Base-by-base conservation (phyloP, 2,329 filamentous ascomycete species). In the Neonectria faginata region DNA sequence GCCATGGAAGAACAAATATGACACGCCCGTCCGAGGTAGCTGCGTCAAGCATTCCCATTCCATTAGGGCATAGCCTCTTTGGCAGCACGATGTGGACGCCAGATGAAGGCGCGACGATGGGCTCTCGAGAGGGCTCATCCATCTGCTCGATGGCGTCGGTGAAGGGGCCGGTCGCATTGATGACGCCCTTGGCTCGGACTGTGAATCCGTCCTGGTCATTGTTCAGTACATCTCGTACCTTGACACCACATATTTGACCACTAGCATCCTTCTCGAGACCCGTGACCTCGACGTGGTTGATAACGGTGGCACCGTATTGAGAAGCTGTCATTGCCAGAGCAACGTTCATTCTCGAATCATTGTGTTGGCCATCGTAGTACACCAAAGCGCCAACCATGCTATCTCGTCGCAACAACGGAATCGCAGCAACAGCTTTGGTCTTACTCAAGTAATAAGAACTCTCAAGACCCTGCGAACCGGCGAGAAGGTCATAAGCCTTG, bases 361-460 rank as follows among this genome's bases (percentile, higher is more conserved):
- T 95, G 82, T 95, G 92, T 62, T 92, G 92, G 67, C 92, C 92
- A 80, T 96, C 91, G 76, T 95, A 95, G 84, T 96, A 96, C 41
- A 95, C 92, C 73, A 95, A 82, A 36, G 92, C 92, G 69, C 92
- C 92, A 57, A 93, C 86, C 16, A 95, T 82, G 67, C 88, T 88
- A 57, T 92, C 88, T 74, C 87, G 89, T 79, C 90, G 91, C 70
- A 96, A 81, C 86, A 94, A 91, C 22, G 92, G 92, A 74, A 94
- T 94, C 8, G 89, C 87, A 73, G 93, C 90, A 65, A 94, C 82
- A 9, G 92, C 92, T 79, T 92, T 92, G 79, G 86, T 90, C 80
- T 89, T 91, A 68, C 90, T 91, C 80, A 95, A 80, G 76, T 93
- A 94, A 80, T 94, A 95, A 3, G 92, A 94, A 75, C 88, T 91